A percentile compares a stretch with the other conserved stretches of the same genome.
Conservation (phyloP, 2,329 filamentous ascomycete genomes). For the Venturia carpophila region DNA sequence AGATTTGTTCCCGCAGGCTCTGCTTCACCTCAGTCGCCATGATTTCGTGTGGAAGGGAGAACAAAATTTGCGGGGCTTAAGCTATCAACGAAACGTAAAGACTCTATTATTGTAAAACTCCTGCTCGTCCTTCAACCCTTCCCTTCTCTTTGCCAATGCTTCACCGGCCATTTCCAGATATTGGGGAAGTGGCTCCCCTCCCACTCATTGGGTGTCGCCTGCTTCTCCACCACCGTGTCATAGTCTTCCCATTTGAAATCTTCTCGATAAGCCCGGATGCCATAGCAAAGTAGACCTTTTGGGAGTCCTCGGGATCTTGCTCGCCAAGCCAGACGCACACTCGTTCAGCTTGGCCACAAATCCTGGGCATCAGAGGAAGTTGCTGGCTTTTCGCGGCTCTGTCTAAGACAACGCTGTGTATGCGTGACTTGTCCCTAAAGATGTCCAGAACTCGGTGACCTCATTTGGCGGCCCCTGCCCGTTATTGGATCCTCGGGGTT, state of each 20-base stretch:
- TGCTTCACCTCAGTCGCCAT: too few species aligned
- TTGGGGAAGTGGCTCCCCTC: neutral
- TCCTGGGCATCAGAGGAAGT: slow-evolving; percentile 22
- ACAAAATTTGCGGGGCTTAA: too few species aligned
- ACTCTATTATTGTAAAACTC: neutral
- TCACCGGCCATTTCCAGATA: slow-evolving; percentile 17
- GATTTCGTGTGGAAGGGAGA: too few species aligned
- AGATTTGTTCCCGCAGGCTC: neutral
- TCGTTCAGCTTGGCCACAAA: slow-evolving; percentile 20
- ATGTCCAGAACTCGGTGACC: neutral
- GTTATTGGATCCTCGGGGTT: neutral
- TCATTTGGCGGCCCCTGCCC: neutral
- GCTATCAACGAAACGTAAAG: neutral
- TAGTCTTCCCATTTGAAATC: neutral
- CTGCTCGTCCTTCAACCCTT: neutral
- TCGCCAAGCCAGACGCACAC: slow-evolving; percentile 20
- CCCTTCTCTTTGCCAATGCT: slow-evolving; percentile 1
- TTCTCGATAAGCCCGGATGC: neutral
- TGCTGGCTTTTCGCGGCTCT: slow-evolving; percentile 22
- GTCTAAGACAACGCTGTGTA: slow-evolving; percentile 17
- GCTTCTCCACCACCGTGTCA: neutral
- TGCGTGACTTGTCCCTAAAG: neutral
- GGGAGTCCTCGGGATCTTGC: neutral
- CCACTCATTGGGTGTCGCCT: neutral
- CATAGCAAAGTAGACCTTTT: neutral